Conservation (phyloP, 441 rosid species). For the Corymbia calophylla region DNA sequence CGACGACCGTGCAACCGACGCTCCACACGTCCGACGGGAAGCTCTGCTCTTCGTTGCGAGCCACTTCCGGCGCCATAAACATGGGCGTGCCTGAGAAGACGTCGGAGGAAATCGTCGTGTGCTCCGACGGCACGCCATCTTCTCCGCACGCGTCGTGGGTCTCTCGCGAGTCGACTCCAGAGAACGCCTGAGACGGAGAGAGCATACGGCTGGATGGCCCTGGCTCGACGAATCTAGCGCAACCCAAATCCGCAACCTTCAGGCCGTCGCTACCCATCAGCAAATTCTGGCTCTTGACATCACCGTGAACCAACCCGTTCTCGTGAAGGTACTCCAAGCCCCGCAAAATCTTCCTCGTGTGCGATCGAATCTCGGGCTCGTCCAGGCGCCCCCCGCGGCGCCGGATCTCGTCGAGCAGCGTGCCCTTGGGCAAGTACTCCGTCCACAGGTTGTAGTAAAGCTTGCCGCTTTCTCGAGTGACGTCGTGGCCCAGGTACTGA, state of each 20-base stretch:
- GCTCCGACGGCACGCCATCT: background rate
- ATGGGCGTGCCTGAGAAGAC: constrained; percentile 86
- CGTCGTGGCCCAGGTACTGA: constrained; percentile 43
- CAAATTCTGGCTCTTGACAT: constrained; percentile 50
- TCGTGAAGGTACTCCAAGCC: constrained; percentile 62
- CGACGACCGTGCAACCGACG: constrained; percentile 63
- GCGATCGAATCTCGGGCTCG: constrained; percentile 38
- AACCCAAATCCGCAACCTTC: constrained; percentile 70
- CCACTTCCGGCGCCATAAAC: constrained; percentile 95
- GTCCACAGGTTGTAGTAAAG: constrained; percentile 48
- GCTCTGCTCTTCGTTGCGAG: constrained; percentile 68
- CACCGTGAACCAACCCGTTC: constrained; percentile 65
- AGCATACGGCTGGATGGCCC: background rate
- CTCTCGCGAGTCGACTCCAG: background rate
- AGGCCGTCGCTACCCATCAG: constrained; percentile 39
- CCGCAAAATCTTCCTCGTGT: constrained; percentile 30
- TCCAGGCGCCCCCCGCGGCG: constrained; percentile 49
- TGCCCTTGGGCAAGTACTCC: constrained; percentile 67
- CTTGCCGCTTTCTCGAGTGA: constrained; percentile 25
- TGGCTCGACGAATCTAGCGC: constrained; percentile 30
- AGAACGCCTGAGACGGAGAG: background rate
- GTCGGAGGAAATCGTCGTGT: background rate
- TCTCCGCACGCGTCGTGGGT: background rate
- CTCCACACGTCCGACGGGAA: constrained; percentile 81
- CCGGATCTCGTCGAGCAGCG: constrained; percentile 44